A percentile compares a stretch with the other conserved stretches of the same genome.
Conservation (phyloP, 2,329 filamentous ascomycete species). For the Mycosphaerella sp. region DNA sequence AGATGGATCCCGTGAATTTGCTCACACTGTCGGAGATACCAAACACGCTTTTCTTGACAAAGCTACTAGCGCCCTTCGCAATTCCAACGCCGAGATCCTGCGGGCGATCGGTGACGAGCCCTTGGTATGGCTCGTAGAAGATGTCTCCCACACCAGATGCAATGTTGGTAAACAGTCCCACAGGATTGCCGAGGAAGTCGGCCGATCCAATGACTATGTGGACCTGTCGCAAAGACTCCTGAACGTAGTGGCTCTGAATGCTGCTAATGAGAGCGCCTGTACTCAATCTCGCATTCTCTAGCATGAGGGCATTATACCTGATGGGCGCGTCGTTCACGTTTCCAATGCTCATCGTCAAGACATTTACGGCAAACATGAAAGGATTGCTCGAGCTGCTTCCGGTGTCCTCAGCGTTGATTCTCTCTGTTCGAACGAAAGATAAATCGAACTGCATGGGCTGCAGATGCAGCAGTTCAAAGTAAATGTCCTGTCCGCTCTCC, state of each 20-base stretch:
- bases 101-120: slow-evolving; percentile 88
- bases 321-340: slow-evolving; percentile 98
- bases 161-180: slow-evolving; percentile 96
- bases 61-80: slow-evolving; percentile 91
- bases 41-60: slow-evolving; percentile 98
- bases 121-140: slow-evolving; percentile 99
- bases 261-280: slow-evolving; percentile 76
- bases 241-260: slow-evolving; percentile 89
- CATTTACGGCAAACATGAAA: slow-evolving; percentile 97
- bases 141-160: slow-evolving; percentile 96
- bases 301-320: slow-evolving; percentile 82
- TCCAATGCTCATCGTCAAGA: slow-evolving; percentile 98
- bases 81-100: slow-evolving; percentile 94
- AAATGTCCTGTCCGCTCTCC: slow-evolving; percentile 84
- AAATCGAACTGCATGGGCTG: slow-evolving; percentile 98
- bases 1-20: slow-evolving; percentile 94
- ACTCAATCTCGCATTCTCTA: slow-evolving; percentile 92
- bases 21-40: slow-evolving; percentile 96
- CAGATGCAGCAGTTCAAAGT: slow-evolving; percentile 94
- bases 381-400: slow-evolving; percentile 78
- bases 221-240: slow-evolving; percentile 91
- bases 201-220: slow-evolving; percentile 97
- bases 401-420: slow-evolving; percentile 93
- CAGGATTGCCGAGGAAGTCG: slow-evolving; percentile 95
- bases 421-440: slow-evolving; percentile 93